phyloP scores from a whole-genome alignment of 2,329 filamentous ascomycete genomes.

The Aquanectria penicillioides region DNA sequence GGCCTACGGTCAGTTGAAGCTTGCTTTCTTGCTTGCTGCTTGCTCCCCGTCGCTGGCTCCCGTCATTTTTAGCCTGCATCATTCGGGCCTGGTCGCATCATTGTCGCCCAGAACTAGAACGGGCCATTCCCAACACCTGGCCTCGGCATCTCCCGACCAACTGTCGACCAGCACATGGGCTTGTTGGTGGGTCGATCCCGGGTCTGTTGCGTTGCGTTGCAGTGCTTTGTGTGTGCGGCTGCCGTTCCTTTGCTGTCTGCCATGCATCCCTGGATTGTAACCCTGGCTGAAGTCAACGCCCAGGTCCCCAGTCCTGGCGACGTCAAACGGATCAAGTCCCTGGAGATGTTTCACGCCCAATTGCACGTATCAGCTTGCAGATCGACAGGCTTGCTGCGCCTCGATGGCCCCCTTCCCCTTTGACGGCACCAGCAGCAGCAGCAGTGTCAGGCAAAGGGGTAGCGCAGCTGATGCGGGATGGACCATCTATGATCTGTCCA shows the following conservation, averaged over 20 bases:
- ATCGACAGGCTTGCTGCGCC: conserved; percentile 37
- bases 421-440: conserved; percentile 12
- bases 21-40: conserved; percentile 11
- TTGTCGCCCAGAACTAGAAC: conserved; percentile 17
- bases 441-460: conserved; percentile 33
- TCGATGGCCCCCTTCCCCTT: conserved; percentile 25
- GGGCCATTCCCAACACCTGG: conserved; percentile 22
- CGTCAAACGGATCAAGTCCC: conserved; percentile 32
- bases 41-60: neutral
- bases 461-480: conserved; percentile 25
- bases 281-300: conserved; percentile 35
- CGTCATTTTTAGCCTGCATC: conserved; percentile 18
- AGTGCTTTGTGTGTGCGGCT: conserved; percentile 23
- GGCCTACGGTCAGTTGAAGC: conserved; percentile 14
- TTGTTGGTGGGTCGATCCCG: conserved; percentile 25
- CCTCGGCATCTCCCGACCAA: conserved; percentile 40
- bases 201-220: conserved; percentile 27
- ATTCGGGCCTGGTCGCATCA: conserved; percentile 21
- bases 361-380: conserved; percentile 37
- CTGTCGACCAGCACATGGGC: conserved; percentile 32
- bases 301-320: conserved; percentile 23
- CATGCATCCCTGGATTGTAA: conserved; percentile 27
- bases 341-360: conserved; percentile 36
- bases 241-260: conserved; percentile 30
- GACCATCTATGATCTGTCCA: conserved; percentile 25